Percentiles rank a stretch among this genome's conserved stretches.
These are phyloP conservation scores for Hypoxylon sp. DNA, from an alignment of 2,329 filamentous ascomycete species.

Conservation along the genomic window DNA sequence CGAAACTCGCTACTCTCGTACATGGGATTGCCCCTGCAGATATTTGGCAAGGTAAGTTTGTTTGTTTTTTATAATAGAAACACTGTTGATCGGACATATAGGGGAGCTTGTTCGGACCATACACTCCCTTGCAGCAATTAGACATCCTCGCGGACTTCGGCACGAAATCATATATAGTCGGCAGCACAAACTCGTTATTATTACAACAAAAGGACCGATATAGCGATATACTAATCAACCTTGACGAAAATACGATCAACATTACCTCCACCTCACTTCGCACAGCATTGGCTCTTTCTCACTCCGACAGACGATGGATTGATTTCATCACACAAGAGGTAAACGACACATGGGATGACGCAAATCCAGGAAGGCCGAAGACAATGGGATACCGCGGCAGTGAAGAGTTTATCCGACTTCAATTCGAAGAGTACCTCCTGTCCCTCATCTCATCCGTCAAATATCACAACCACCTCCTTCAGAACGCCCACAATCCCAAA, in stretches of 20 bases:
- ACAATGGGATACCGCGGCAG: conserved; percentile 95
- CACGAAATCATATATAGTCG: conserved; percentile 97
- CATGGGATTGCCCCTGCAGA: conserved; percentile 93
- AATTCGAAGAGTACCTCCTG: conserved; percentile 97
- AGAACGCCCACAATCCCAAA: conserved; percentile 70
- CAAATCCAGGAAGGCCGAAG: conserved; percentile 89
- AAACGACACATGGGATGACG: conserved; percentile 96
- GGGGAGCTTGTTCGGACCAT: conserved; percentile 95
- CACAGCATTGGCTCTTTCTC: conserved; percentile 81
- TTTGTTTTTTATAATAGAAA: neutral
- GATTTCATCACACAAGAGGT: conserved; percentile 95
- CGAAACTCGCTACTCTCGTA: conserved; percentile 90
- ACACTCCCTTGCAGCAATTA: conserved; percentile 95
- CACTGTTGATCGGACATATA: conserved; percentile 60
- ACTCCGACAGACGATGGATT: conserved; percentile 94
- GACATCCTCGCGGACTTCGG: conserved; percentile 93
- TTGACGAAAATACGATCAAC: conserved; percentile 89
- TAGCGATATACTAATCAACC: conserved; percentile 95
- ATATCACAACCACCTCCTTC: conserved; percentile 80
- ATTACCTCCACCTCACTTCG: conserved; percentile 86
- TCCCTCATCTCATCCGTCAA: conserved; percentile 90
- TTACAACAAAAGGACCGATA: conserved; percentile 96
- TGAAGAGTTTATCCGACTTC: conserved; percentile 96
- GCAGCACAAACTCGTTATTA: conserved; percentile 94
- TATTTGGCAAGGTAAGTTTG: conserved; percentile 84